These are phyloP conservation scores for Backusella parvicylindrica DNA, from an alignment of 192 early-diverging fungal genomes.

Conservation along the genomic window DNA sequence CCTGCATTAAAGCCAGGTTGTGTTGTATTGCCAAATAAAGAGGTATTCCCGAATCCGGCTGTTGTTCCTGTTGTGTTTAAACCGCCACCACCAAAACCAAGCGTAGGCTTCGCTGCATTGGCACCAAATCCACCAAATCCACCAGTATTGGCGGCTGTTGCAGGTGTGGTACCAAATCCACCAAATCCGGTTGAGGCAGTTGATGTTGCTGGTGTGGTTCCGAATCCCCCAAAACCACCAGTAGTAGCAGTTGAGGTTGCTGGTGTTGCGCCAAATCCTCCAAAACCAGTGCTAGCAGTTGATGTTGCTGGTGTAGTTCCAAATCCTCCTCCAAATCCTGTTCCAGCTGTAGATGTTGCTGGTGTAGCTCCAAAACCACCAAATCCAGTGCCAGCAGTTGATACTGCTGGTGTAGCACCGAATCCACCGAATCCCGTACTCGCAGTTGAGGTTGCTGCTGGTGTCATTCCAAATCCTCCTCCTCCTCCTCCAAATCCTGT, in stretches of 20 bases:
- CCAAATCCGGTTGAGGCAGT: slow-evolving; percentile 14
- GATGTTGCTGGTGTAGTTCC: background rate
- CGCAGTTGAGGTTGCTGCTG: background rate
- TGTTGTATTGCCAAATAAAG: background rate
- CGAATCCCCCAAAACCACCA: background rate
- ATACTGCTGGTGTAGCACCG: background rate
- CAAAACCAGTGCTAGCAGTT: background rate
- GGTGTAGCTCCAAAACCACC: background rate
- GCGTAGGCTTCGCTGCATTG: slow-evolving; percentile 35
- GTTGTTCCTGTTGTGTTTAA: background rate
- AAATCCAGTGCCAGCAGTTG: background rate
- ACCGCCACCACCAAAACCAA: slow-evolving; percentile 6
- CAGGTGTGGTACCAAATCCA: background rate
- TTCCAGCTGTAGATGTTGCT: background rate
- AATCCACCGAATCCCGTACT: background rate
- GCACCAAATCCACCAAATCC: slow-evolving; percentile 15
- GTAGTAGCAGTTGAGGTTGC: background rate
- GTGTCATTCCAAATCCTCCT: background rate
- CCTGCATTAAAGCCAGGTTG: background rate
- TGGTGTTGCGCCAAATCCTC: background rate
- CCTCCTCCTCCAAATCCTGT: slow-evolving; percentile 13
- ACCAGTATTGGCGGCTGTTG: background rate
- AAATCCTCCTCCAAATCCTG: slow-evolving; percentile 11
- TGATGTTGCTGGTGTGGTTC: slow-evolving; percentile 21
- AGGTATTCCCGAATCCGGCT: background rate